Evolutionary conservation across 371 early-diverging fungal species (phyloP), one percentile per base, ranked within the genome.

Genomic region (Dinochytrium kinnereticum): DNA sequence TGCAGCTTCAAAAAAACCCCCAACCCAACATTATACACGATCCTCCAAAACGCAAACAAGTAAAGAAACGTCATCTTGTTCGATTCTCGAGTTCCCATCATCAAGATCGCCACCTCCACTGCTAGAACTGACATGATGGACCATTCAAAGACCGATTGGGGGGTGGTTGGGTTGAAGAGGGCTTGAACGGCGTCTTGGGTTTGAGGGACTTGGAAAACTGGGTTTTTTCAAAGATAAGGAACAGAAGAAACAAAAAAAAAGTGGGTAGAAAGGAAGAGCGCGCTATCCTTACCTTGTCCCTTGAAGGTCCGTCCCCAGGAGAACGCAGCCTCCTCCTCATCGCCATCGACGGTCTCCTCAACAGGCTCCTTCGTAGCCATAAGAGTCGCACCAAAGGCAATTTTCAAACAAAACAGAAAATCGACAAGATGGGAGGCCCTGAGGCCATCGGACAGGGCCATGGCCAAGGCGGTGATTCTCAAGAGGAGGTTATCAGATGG

Each of bases 1-100:
- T 98, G 97, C 61, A 85, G 81, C 69, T 90, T 90, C 36, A 98
- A 84, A 26, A 96, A 75, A 33, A 87, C 83, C 10, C 98, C 98
- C 13, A 98, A 79, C 7, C 95, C 96, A 1, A 86, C 87, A 79
- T 96, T 95, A 82, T 96, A 97, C 38, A 89, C 89, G 51, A 90
- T 73, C 38, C 97, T 90, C 96, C 95, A 97, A 74, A 93, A 90
- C 37, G 91, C 72, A 79, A 96, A 96, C 5, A 91, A 70, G 2
- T 85, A 72, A 64, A 94, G 75, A 69, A 94, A 93, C 39, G 91
- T 70, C 3, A 44, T 37, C 49, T 44, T 7, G 44, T 66, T 66
- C 30, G 28, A 10, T 5, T 66, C 66, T 15, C 82, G 68, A 10
- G 90, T 89, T 50, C 91, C 76, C 0, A 85, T 59, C 66, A 94